phyloP scores from a whole-genome alignment of 2,329 filamentous ascomycete species.

The Tolypocladium cylindrosporum region DNA sequence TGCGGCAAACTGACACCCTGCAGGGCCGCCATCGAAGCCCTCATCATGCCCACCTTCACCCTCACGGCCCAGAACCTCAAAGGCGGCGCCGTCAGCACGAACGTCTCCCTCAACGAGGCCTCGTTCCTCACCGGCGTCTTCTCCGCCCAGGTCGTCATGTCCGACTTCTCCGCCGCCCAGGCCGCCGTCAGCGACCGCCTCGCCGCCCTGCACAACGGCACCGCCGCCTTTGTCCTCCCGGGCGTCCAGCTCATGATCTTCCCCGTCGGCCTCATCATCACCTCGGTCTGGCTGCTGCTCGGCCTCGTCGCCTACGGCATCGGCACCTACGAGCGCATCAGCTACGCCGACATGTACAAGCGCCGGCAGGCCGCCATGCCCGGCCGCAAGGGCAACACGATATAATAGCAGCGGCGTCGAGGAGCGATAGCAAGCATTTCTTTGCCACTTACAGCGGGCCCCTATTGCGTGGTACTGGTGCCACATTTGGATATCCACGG shows the following conservation, averaged over 20 bases:
- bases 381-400: neutral
- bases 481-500: neutral
- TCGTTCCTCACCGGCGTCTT: conserved; percentile 64
- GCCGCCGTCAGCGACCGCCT: conserved; percentile 38
- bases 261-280: conserved; percentile 60
- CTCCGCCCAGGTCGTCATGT: conserved; percentile 44
- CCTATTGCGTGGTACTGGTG: neutral
- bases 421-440: neutral
- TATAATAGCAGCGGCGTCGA: neutral
- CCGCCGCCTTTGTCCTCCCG: conserved; percentile 57
- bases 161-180: conserved; percentile 36
- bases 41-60: conserved; percentile 59
- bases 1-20: neutral
- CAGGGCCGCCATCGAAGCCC: conserved; percentile 48
- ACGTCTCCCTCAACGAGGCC: conserved; percentile 59
- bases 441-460: neutral
- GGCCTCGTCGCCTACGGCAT: conserved; percentile 48
- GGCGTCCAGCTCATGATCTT: conserved; percentile 59
- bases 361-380: conserved; percentile 11
- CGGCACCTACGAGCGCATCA: conserved; percentile 57
- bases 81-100: conserved; percentile 47
- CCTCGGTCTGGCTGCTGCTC: conserved; percentile 48
- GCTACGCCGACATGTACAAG: conserved; percentile 54
- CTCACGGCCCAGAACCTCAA: conserved; percentile 46
- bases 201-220: conserved; percentile 35